Evolutionary conservation across 345 rosid genomes (phyloP), one percentile per base, ranked within the genome.

Genomic region (Eucalyptus erythrocorys): DNA sequence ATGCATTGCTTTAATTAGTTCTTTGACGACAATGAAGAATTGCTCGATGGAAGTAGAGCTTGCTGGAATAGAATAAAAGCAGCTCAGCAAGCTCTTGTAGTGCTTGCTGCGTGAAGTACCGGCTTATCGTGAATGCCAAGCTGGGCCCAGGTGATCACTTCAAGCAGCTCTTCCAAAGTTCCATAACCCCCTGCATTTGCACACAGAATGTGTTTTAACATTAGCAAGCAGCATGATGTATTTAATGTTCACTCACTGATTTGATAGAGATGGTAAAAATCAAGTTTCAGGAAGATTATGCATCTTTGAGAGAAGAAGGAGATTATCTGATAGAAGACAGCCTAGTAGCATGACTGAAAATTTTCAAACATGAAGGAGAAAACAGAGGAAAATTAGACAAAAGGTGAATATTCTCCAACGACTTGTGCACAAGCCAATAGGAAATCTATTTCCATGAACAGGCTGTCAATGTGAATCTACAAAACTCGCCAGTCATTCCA

Each of bases 101-200:
- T 15, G 89, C 11, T 48, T 12, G 61, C 45, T 16, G 11, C 84
- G 48, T 66, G 42, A 42, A 48, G 80, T 92, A 98, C 99, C 87
- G 99, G 99, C 90, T 98, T 98, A 34, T 98, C 98, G 90, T 98
- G 99, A 90, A 98, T 98, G 85, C 99, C 99, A 40, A 98, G 98
- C 90, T 98, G 99, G 87, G 99, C 99, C 99, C 99, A 98, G 85
- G 99, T 94, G 86, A 98, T 98, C 68, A 97, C 99, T 90, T 98
- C 99, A 88, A 98, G 98, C 90, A 98, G 93, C 90, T 98, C 99
- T 92, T 98, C 99, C 87, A 98, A 95, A 59, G 99, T 98, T 48
- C 99, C 99, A 93, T 98, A 98, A 86, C 99, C 99, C 91, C 99
- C 99, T 96, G 93, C 87, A 68, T 61, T 81, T 86, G 50, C 85